Percentiles rank a stretch among this genome's conserved stretches.
phyloP scores from a whole-genome alignment of 257 asterid species.

The Solanum dulcamara region DNA sequence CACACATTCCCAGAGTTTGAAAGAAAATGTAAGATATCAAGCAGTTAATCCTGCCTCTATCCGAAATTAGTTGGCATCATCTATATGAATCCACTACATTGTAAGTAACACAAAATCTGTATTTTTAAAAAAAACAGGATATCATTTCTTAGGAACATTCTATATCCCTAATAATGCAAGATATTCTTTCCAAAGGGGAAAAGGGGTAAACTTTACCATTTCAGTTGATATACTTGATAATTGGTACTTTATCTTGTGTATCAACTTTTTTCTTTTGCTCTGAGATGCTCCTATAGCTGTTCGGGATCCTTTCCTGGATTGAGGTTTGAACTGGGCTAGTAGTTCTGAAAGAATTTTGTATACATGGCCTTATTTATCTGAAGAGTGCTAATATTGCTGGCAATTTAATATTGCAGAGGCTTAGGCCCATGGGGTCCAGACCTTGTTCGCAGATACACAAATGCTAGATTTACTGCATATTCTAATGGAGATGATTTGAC shows the following conservation, averaged over 20 bases:
- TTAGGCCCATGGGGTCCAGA: conserved; percentile 82
- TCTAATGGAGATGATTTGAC: conserved; percentile 35
- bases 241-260: neutral
- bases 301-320: neutral
- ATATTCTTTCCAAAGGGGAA: neutral
- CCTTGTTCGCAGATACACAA: conserved; percentile 58
- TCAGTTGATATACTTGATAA: neutral
- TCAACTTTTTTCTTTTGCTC: neutral
- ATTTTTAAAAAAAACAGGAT: neutral
- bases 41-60: neutral
- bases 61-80: neutral
- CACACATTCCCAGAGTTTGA: neutral
- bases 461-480: conserved; percentile 57
- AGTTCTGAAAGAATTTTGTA: neutral
- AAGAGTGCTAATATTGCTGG: neutral
- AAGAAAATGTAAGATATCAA: neutral
- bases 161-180: neutral
- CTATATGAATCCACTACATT: neutral
- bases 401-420: conserved; percentile 38
- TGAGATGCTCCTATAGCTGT: neutral
- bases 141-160: neutral
- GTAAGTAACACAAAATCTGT: neutral
- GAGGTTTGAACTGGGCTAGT: neutral
- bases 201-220: neutral
- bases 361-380: neutral